These are phyloP conservation scores for Alternaria gaisen DNA, from an alignment of 2,329 filamentous ascomycete genomes.

Conservation along the genomic window DNA sequence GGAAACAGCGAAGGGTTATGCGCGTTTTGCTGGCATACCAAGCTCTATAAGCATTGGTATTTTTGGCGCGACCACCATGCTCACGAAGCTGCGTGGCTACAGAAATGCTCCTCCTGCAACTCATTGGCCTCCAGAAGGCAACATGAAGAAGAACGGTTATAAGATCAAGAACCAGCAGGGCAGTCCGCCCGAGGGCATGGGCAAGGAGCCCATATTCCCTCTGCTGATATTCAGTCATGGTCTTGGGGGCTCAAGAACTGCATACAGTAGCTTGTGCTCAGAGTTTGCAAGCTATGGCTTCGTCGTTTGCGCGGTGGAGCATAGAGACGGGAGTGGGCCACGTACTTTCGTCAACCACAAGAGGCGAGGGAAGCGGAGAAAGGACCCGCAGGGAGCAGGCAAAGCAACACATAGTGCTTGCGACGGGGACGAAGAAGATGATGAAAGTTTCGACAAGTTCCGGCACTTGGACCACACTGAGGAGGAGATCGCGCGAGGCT, in stretches of 20 bases:
- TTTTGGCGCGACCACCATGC: constrained; percentile 67
- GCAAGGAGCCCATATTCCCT: constrained; percentile 62
- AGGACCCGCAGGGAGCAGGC: constrained; percentile 29
- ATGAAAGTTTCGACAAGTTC: constrained; percentile 35
- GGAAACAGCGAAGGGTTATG: constrained; percentile 67
- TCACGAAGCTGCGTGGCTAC: constrained; percentile 71
- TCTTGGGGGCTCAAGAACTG: constrained; percentile 69
- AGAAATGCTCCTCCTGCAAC: constrained; percentile 67
- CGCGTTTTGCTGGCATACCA: constrained; percentile 66
- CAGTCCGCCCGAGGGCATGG: constrained; percentile 44
- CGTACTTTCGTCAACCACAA: constrained; percentile 68
- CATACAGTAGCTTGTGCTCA: constrained; percentile 69
- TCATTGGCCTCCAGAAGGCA: constrained; percentile 61
- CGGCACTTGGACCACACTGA: constrained; percentile 51
- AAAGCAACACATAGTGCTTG: constrained; percentile 11
- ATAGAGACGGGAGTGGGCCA: constrained; percentile 70
- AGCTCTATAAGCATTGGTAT: constrained; percentile 58
- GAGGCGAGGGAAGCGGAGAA: constrained; percentile 35
- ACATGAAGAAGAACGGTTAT: constrained; percentile 49
- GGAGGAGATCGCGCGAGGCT: constrained; percentile 50
- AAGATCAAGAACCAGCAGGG: constrained; percentile 55
- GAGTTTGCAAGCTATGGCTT: constrained; percentile 74
- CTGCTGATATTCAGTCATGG: constrained; percentile 73
- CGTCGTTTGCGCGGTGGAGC: constrained; percentile 70
- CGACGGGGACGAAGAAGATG: constrained; percentile 16